Evolutionary conservation across 352 stramenopile genomes (phyloP), one percentile per base, ranked within the genome.

Genomic region (Globisporangium rhizosaccharum): DNA sequence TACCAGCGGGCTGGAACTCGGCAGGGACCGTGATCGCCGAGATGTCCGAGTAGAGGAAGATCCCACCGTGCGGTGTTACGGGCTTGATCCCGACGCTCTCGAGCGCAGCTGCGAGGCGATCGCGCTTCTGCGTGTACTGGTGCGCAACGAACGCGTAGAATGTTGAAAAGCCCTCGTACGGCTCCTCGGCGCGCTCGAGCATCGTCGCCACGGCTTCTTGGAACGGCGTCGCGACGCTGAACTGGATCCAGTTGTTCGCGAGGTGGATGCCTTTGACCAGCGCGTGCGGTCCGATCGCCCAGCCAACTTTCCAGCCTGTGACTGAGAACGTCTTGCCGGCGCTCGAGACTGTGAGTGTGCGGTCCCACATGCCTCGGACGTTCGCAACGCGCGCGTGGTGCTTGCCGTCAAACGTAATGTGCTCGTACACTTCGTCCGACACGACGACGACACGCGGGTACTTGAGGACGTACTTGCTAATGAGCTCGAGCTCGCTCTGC

Each of bases 361-460:
- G 81, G 18, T 95, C 75, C 66, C 73, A 88, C 75, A 96, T 92
- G 55, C 87, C 79, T 26, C 90, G 82, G 51, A 96, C 71, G 51
- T 69, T 87, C 18, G 85, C 87, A 55, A 94, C 76, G 50, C 82
- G 82, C 56, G 79, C 70, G 59, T 92, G 77, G 52, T 73, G 67
- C 47, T 76, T 74, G 48, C 79, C 79, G 62, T 95, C 87, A 47
- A 95, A 96, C 47, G 93, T 76, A 62, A 99, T 98, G 75, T 97
- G 97, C 70, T 99, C 97, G 78, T 99, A 99, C 28, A 99, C 97
- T 73, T 99, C 97, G 74, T 99, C 97, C 25, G 90, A 98, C 44
- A 99, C 80, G 25, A 99, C 83, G n/a, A 98, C 84, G 62, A 94
- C 72, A 47, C 92, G 78, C 26, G 92, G 88, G 61, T 97, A 67